Evolutionary conservation across 148 eudicot genomes (phyloP).

Genomic region (Fagopyrum tataricum): DNA sequence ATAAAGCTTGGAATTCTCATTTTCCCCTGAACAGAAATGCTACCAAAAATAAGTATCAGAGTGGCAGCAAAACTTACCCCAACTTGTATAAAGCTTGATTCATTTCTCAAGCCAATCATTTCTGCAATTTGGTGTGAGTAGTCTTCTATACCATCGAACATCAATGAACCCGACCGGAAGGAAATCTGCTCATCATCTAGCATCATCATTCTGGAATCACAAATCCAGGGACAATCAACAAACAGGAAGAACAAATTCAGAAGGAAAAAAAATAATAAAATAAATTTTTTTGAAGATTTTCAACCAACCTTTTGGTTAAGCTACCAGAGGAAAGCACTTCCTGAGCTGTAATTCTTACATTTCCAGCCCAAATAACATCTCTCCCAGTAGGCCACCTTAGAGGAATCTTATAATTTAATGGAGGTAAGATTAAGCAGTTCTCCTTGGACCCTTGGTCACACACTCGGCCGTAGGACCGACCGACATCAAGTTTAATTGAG

Average conservation of each 20-base stretch:
- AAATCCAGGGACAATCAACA: slow-evolving; percentile 5
- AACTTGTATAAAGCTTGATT: slow-evolving; percentile 72
- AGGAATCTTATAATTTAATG: slow-evolving; percentile 69
- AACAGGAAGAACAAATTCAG: not conserved
- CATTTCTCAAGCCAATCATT: slow-evolving; percentile 94
- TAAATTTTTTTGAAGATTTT: too few species aligned
- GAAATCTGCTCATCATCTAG: slow-evolving; percentile 94
- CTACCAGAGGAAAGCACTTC: slow-evolving; percentile 97
- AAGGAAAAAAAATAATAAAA: slow-evolving; percentile 14
- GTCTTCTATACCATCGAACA: slow-evolving; percentile 87
- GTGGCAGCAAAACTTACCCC: slow-evolving; percentile 52
- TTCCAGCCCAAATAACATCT: slow-evolving; percentile 94
- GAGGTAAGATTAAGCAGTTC: slow-evolving; percentile 72
- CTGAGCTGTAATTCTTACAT: slow-evolving; percentile 91
- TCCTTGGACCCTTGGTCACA: slow-evolving; percentile 40
- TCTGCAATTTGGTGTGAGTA: slow-evolving; percentile 98
- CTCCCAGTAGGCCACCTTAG: slow-evolving; percentile 94
- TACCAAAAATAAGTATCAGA: not conserved
- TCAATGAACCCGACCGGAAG: slow-evolving; percentile 72
- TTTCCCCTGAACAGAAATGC: not conserved
- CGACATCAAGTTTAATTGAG: slow-evolving; percentile 59
- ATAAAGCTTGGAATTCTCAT: too few species aligned
- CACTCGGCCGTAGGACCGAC: slow-evolving; percentile 52
- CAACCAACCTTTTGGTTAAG: slow-evolving; percentile 79
- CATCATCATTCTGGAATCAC: slow-evolving; percentile 89